Conservation (phyloP, 345 rosid species). For the Aquilaria yunnanensis region DNA sequence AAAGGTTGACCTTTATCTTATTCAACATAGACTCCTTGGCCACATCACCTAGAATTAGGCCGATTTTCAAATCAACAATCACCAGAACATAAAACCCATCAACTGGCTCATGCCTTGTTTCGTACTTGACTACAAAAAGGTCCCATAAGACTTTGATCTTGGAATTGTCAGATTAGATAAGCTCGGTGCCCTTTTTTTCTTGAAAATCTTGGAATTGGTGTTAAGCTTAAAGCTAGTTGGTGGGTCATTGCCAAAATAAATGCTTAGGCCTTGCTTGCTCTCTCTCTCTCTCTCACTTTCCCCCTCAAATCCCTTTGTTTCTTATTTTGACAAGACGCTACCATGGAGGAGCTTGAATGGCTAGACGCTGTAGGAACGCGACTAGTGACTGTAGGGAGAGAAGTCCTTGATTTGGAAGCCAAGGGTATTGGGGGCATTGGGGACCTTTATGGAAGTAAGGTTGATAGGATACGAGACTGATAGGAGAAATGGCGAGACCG, state of each 20-base stretch:
- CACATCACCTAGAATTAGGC: slow-evolving; percentile 55
- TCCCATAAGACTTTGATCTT: slow-evolving; percentile 45
- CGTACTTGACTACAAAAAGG: slow-evolving; percentile 63
- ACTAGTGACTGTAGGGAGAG: too few species aligned
- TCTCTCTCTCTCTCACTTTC: too few species aligned
- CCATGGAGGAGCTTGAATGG: too few species aligned
- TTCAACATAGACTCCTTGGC: slow-evolving; percentile 40
- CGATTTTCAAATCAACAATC: slow-evolving; percentile 56
- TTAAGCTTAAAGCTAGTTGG: slow-evolving; percentile 56
- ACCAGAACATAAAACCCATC: slow-evolving; percentile 62
- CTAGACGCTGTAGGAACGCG: too few species aligned
- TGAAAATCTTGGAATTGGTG: slow-evolving; percentile 54
- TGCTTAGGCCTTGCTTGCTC: slow-evolving; percentile 40
- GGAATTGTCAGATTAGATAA: slow-evolving; percentile 35
- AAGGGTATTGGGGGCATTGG: too few species aligned
- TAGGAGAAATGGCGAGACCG: too few species aligned
- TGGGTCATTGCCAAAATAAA: slow-evolving; percentile 44
- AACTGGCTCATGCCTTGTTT: slow-evolving; percentile 53
- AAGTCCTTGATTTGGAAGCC: too few species aligned
- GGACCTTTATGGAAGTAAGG: too few species aligned
- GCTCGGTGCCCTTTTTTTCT: slow-evolving; percentile 71
- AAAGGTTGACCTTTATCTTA: slow-evolving; percentile 23
- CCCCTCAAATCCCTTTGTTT: too few species aligned
- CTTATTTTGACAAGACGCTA: too few species aligned
- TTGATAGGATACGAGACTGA: too few species aligned